phyloP scores from a whole-genome alignment of 129 eudicot genomes.

The Escallonia herrerae region DNA sequence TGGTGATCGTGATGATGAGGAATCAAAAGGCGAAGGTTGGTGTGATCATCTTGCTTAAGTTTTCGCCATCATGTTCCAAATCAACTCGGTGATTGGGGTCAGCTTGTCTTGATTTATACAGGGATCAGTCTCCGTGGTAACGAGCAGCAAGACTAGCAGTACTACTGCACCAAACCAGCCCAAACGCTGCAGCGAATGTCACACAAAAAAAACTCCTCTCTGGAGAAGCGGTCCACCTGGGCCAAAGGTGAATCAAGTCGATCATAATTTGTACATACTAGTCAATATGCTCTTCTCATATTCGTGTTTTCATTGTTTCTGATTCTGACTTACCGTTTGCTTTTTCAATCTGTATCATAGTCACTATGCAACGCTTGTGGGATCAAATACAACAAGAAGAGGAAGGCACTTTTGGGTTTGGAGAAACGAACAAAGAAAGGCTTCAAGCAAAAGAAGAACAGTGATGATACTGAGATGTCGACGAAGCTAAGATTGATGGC shows the following conservation, averaged over 20 bases:
- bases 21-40: too few species aligned
- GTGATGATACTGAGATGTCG: neutral
- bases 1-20: too few species aligned
- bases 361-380: slow-evolving; percentile 18
- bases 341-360: neutral
- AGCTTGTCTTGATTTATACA: neutral
- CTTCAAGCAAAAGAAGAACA: neutral
- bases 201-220: slow-evolving; percentile 16
- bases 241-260: slow-evolving; percentile 5
- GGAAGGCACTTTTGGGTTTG: slow-evolving; percentile 7
- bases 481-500: slow-evolving; percentile 8
- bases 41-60: too few species aligned
- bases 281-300: neutral
- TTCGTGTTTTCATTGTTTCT: neutral
- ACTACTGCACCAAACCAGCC: neutral
- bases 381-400: slow-evolving; percentile 15
- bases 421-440: slow-evolving; percentile 4
- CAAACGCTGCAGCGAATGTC: slow-evolving; percentile 10
- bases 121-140: neutral
- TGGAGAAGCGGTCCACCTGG: slow-evolving; percentile 19
- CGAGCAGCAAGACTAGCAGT: too few species aligned
- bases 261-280: neutral
- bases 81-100: too few species aligned
- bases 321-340: neutral
- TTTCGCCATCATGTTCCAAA: too few species aligned